Conservation (phyloP, 148 eudicot species). For the Cornus controversa region DNA sequence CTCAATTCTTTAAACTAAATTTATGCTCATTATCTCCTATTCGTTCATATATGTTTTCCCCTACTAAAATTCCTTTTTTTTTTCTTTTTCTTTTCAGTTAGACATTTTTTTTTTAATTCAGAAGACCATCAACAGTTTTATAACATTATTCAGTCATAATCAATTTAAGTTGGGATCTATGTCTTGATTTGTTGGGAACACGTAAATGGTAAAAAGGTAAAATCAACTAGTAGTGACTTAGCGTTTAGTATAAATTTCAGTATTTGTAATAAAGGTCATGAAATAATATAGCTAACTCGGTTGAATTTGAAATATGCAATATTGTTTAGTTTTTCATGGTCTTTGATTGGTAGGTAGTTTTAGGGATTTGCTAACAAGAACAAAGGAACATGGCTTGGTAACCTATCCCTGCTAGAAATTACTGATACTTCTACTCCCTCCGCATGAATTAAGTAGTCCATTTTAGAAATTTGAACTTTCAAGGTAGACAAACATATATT, state of each 20-base stretch:
- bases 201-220: not conserved
- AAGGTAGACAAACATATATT: too few relatives aligned
- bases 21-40: not conserved
- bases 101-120: too few relatives aligned
- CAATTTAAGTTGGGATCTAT: not conserved
- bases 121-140: not conserved
- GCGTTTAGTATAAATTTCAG: not conserved
- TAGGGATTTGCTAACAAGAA: too few relatives aligned
- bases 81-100: too few relatives aligned
- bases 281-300: not conserved
- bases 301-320: not conserved
- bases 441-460: too few relatives aligned
- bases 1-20: not conserved
- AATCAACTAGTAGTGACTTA: not conserved
- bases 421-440: too few relatives aligned
- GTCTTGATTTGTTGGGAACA: not conserved
- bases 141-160: too few relatives aligned
- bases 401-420: too few relatives aligned
- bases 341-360: too few relatives aligned
- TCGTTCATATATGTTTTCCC: not conserved
- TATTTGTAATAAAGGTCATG: not conserved
- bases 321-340: too few relatives aligned
- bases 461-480: too few relatives aligned
- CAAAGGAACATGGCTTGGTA: too few relatives aligned
- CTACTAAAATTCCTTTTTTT: not conserved